These are phyloP conservation scores for Hygrophorus russula DNA, from an alignment of 768 basidiomycete genomes.

Conservation along the genomic window DNA sequence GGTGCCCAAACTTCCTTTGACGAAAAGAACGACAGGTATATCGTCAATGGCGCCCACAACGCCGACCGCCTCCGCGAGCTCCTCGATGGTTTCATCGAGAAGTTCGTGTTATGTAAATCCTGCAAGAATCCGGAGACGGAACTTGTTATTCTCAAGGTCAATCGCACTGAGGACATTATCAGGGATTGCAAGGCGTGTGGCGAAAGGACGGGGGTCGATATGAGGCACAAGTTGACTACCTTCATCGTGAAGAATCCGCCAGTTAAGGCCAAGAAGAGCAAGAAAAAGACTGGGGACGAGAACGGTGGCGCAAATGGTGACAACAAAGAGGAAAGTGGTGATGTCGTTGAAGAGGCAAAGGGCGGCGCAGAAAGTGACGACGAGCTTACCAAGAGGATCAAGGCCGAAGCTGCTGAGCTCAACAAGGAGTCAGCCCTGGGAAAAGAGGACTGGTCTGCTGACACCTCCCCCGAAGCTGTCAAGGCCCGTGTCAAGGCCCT, in stretches of 20 bases:
- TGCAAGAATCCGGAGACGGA: conserved; percentile 99
- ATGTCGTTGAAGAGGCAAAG: conserved; percentile 31
- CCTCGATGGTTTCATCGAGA: conserved; percentile 94
- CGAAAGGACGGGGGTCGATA: conserved; percentile 82
- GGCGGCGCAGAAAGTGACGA: conserved; percentile 75
- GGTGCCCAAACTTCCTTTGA: conserved; percentile 96
- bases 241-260: conserved; percentile 98
- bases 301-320: conserved; percentile 16
- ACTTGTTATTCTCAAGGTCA: conserved; percentile 77
- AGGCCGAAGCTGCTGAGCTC: conserved; percentile 76
- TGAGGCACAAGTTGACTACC: conserved; percentile 93
- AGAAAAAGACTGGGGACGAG: conserved; percentile 31
- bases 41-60: conserved; percentile 96
- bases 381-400: conserved; percentile 83
- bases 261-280: conserved; percentile 70
- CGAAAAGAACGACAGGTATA: conserved; percentile 95
- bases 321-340: conserved; percentile 20
- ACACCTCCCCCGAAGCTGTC: conserved; percentile 84
- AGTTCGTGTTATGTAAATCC: conserved; percentile 91
- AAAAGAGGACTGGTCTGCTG: conserved; percentile 84
- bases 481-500: conserved; percentile 70
- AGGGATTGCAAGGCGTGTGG: conserved; percentile 99
- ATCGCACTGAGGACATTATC: conserved; percentile 73
- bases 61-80: conserved; percentile 87
- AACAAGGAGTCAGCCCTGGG: conserved; percentile 47